Conservation (phyloP, 2,329 filamentous ascomycete genomes). For the Apiospora phragmitis region DNA sequence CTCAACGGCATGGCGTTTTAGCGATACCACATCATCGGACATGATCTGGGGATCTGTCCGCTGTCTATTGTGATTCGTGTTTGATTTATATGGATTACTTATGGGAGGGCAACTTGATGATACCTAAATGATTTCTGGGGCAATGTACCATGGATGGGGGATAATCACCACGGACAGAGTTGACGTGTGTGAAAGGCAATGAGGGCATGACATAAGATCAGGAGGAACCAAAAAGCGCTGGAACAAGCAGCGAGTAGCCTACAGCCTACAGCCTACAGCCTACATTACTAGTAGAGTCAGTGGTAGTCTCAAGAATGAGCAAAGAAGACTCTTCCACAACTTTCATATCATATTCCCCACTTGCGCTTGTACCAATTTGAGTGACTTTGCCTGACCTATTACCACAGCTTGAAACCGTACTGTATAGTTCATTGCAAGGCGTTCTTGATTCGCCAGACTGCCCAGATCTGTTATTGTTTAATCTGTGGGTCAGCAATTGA, state of each 20-base stretch:
- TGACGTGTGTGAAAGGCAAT: neutral
- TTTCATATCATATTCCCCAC: neutral
- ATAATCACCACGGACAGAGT: neutral
- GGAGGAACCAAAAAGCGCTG: neutral
- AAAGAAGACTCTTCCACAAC: neutral
- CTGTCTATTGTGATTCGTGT: neutral
- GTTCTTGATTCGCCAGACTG: neutral
- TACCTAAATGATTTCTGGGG: slow-evolving; percentile 7
- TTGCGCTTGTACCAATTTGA: neutral
- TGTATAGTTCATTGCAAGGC: neutral
- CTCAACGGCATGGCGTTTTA: neutral
- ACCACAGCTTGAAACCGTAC: neutral
- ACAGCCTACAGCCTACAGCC: too few relatives aligned
- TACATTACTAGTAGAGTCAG: neutral
- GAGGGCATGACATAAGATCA: neutral
- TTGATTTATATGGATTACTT: neutral
- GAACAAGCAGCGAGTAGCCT: neutral
- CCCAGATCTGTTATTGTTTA: neutral
- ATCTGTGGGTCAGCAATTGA: neutral
- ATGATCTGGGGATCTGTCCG: neutral
- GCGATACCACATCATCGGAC: slow-evolving; percentile 5
- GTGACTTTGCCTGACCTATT: neutral
- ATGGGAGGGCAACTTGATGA: slow-evolving; percentile 5
- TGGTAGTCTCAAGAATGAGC: neutral
- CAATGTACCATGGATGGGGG: neutral